Evolutionary conservation across 495 filamentous ascomycete species (phyloP), one percentile per base, ranked within the genome.

Genomic region (Penicillium silybi): DNA sequence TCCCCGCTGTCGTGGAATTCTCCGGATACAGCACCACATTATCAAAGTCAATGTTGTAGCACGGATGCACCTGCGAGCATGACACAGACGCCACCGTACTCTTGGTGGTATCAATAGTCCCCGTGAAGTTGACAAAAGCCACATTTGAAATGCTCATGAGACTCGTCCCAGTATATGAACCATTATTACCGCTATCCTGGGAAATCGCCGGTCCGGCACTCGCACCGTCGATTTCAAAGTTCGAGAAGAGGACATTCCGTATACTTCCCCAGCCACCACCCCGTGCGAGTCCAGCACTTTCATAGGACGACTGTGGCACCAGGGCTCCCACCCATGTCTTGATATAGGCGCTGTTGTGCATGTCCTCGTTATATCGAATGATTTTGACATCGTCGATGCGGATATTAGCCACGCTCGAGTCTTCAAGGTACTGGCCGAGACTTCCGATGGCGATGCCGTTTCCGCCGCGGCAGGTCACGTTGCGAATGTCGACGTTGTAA

Each of bases 401-500:
- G 13, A 81, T 69, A 47, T 82, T 78, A 17, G 58, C 59, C 2
- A 80, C 79, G 19, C 67, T 70, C 2, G 72, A 71, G 53, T 82
- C 80, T 53, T 82, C 79, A 2, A 79, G 71, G 48, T 82, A 83
- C 52, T 83, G 79, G 23, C 79, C 79, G 9, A 81, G 67, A 60
- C 71, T 76, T 2, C 80, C 80, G 35, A 84, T 80, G 13, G 80
- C 78, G 32, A 81, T 74, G 23, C 80, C 80, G 50, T 82, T 84
- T 6, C 79, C 80, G 32, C 73, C 72, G 52, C 67, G 68, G 61
- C 80, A 82, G 8, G 74, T 79, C 0, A 75, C 75, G 49, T 81
- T 79, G n/a, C 67, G 68, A 42, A 75, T 66, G 23, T 66, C 63
- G 32, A 84, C 63, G 48, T 80, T 76, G 59, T 80, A 80, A 8